These are phyloP conservation scores for Calonectria leucothoes DNA, from an alignment of 2,329 filamentous ascomycete species.

Conservation along the genomic window DNA sequence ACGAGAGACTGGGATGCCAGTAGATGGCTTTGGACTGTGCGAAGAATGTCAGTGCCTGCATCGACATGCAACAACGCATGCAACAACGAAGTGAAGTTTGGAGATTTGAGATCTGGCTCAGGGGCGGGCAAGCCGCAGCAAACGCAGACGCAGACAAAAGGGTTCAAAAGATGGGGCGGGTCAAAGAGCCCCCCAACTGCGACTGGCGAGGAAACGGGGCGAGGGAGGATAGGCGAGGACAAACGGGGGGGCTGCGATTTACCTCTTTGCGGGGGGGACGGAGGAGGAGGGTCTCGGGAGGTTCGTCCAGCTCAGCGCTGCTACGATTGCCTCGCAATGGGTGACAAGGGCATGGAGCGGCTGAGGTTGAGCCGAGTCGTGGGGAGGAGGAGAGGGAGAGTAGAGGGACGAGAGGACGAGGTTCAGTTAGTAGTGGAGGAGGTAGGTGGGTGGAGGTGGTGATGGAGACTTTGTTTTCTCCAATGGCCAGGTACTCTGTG, in stretches of 20 bases:
- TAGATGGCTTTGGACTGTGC: constrained; percentile 33
- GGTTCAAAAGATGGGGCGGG: constrained; percentile 38
- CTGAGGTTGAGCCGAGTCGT: constrained; percentile 37
- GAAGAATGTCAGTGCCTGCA: constrained; percentile 33
- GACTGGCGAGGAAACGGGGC: constrained; percentile 30
- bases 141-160: constrained; percentile 22
- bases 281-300: constrained; percentile 42
- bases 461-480: constrained; percentile 27
- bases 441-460: constrained; percentile 23
- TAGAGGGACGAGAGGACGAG: constrained; percentile 51
- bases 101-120: constrained; percentile 10
- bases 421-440: constrained; percentile 56
- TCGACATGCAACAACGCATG: constrained; percentile 30
- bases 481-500: constrained; percentile 44
- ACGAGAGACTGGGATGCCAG: constrained; percentile 34
- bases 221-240: constrained; percentile 28
- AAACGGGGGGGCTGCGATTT: constrained; percentile 35
- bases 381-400: constrained; percentile 43
- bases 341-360: constrained; percentile 49
- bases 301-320: constrained; percentile 51
- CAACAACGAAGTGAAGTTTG: constrained; percentile 22
- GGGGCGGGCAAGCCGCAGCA: constrained; percentile 16
- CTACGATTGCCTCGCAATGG: constrained; percentile 54
- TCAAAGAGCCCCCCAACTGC: constrained; percentile 29
- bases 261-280: constrained; percentile 41